phyloP scores from a whole-genome alignment of 148 eudicot species.

The Rhododendron simsii region DNA sequence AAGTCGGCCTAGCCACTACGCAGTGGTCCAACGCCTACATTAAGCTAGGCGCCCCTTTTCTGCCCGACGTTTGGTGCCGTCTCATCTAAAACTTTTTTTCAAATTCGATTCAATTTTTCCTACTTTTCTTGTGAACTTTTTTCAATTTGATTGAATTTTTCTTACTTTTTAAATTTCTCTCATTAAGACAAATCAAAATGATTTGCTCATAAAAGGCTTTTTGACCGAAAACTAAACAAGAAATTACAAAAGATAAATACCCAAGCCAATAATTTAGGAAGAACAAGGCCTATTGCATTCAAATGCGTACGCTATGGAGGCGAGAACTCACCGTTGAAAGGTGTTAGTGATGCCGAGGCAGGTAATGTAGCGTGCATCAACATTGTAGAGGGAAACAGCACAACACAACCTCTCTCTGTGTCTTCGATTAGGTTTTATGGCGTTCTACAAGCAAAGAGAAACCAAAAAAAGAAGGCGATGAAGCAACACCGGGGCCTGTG shows the following conservation, averaged over 20 bases:
- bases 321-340: constrained; percentile 25
- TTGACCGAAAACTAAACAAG: background rate
- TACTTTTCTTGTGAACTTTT: background rate
- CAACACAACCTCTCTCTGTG: background rate
- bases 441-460: no score
- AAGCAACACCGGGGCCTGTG: background rate
- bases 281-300: background rate
- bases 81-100: background rate
- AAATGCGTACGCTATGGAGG: background rate
- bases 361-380: constrained; percentile 31
- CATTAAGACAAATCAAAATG: no score
- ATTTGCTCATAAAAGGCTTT: background rate
- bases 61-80: no score
- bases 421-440: background rate
- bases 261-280: background rate
- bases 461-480: background rate
- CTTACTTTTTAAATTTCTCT: background rate
- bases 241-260: no score
- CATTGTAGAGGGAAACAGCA: background rate
- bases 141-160: no score
- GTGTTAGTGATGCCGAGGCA: constrained; percentile 27
- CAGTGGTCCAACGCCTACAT: no score
- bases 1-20: background rate
- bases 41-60: no score
- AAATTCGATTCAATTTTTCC: background rate